Conservation (phyloP, 2,329 filamentous ascomycete species). For the Fusarium hostae region DNA sequence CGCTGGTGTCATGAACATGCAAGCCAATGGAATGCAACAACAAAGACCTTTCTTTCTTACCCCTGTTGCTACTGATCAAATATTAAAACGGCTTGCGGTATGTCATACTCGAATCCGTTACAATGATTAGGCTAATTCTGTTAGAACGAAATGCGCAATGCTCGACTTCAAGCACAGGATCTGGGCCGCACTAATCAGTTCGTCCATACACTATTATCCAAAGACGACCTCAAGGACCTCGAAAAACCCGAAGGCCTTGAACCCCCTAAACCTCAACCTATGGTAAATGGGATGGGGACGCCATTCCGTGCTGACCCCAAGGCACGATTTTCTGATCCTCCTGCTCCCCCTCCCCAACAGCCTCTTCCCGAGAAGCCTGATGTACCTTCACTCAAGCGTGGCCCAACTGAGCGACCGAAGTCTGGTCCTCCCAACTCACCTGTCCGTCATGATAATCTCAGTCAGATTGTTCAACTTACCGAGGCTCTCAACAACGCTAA, state of each 20-base stretch:
- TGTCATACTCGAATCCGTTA: constrained; percentile 14
- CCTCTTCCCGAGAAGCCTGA: constrained; percentile 95
- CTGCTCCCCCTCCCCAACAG: constrained; percentile 91
- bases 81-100: constrained; percentile 73
- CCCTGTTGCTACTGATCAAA: constrained; percentile 91
- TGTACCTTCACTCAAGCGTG: constrained; percentile 77
- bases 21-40: constrained; percentile 71
- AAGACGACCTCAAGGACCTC: constrained; percentile 72
- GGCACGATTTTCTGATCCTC: constrained; percentile 89
- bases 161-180: constrained; percentile 87
- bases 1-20: constrained; percentile 55
- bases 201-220: constrained; percentile 78
- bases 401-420: constrained; percentile 79
- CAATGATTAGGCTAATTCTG: constrained; percentile 35
- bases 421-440: constrained; percentile 66
- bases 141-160: constrained; percentile 89
- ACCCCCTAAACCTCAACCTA: constrained; percentile 57
- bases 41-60: constrained; percentile 88
- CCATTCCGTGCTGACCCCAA: constrained; percentile 78
- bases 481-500: constrained; percentile 87
- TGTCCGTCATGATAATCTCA: constrained; percentile 67
- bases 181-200: constrained; percentile 85
- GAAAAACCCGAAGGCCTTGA: constrained; percentile 64
- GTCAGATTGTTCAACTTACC: constrained; percentile 84
- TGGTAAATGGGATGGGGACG: constrained; percentile 63